These are phyloP conservation scores for Termitomyces sp. DNA, from an alignment of 768 basidiomycete genomes.

Conservation along the genomic window DNA sequence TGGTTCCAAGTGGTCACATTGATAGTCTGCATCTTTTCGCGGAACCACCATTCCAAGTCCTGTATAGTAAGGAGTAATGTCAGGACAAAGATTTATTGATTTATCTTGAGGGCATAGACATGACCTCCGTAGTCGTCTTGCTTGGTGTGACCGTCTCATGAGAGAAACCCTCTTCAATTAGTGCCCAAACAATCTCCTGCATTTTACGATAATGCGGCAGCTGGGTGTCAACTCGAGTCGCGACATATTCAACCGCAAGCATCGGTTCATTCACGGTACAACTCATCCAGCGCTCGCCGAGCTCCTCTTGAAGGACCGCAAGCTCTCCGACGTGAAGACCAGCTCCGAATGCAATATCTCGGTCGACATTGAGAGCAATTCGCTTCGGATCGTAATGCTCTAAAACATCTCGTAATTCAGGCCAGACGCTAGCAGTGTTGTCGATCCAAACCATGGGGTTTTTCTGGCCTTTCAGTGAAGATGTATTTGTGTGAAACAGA, in stretches of 20 bases:
- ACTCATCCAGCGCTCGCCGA: conserved; percentile 36
- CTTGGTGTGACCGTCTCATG: conserved; percentile 34
- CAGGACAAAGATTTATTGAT: background rate
- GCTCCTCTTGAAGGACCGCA: conserved; percentile 26
- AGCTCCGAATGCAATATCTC: conserved; percentile 40
- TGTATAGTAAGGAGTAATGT: conserved; percentile 9
- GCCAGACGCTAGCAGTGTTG: conserved; percentile 44
- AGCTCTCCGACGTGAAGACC: conserved; percentile 47
- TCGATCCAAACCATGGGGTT: conserved; percentile 44
- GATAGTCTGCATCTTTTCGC: conserved; percentile 40
- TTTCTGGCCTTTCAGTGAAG: conserved; percentile 26
- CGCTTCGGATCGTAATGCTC: conserved; percentile 28
- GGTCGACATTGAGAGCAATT: conserved; percentile 43
- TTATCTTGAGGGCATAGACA: background rate
- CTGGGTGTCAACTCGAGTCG: conserved; percentile 34
- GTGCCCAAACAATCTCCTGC: conserved; percentile 47
- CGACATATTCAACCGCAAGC: conserved; percentile 43
- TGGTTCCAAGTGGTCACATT: conserved; percentile 50
- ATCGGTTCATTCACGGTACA: conserved; percentile 35
- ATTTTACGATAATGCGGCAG: conserved; percentile 36
- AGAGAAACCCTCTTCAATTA: conserved; percentile 49
- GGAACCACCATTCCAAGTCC: conserved; percentile 53
- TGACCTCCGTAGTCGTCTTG: conserved; percentile 37
- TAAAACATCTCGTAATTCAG: conserved; percentile 32
- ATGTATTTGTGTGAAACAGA: conserved; percentile 41